Conservation (phyloP, 2,329 filamentous ascomycete genomes). For the Leptographium lundbergii region DNA sequence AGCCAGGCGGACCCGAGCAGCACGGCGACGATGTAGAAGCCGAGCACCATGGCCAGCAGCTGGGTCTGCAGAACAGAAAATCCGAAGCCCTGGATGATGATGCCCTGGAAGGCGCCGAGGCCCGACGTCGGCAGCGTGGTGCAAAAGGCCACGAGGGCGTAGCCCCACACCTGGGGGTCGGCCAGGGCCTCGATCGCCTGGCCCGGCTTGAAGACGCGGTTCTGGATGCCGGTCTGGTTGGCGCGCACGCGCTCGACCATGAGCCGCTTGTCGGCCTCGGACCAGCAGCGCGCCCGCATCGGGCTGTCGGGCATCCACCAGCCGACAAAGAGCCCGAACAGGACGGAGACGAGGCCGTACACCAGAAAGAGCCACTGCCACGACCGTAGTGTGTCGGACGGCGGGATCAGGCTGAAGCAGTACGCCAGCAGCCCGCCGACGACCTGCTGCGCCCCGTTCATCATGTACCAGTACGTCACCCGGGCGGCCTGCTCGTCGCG, state of each 20-base stretch:
- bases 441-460: conserved; percentile 63
- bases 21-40: conserved; percentile 60
- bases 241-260: conserved; percentile 48
- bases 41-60: conserved; percentile 62
- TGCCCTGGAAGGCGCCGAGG: conserved; percentile 59
- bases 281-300: conserved; percentile 59
- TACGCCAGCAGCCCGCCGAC: conserved; percentile 60
- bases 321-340: conserved; percentile 53
- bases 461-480: conserved; percentile 66
- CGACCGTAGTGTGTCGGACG: conserved; percentile 38
- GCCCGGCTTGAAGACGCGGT: conserved; percentile 32
- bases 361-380: conserved; percentile 60
- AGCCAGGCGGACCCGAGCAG: conserved; percentile 54
- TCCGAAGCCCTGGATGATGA: conserved; percentile 58
- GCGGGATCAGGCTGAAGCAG: conserved; percentile 40
- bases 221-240: conserved; percentile 51
- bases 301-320: conserved; percentile 56
- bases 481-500: conserved; percentile 53
- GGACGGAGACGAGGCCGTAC: conserved; percentile 49
- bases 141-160: conserved; percentile 52
- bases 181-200: conserved; percentile 38
- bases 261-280: conserved; percentile 50
- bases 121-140: conserved; percentile 64
- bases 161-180: conserved; percentile 56
- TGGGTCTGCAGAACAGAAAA: conserved; percentile 58